These are phyloP conservation scores for Euryodendron excelsum DNA, from an alignment of 148 eudicot genomes.

Conservation along the genomic window DNA sequence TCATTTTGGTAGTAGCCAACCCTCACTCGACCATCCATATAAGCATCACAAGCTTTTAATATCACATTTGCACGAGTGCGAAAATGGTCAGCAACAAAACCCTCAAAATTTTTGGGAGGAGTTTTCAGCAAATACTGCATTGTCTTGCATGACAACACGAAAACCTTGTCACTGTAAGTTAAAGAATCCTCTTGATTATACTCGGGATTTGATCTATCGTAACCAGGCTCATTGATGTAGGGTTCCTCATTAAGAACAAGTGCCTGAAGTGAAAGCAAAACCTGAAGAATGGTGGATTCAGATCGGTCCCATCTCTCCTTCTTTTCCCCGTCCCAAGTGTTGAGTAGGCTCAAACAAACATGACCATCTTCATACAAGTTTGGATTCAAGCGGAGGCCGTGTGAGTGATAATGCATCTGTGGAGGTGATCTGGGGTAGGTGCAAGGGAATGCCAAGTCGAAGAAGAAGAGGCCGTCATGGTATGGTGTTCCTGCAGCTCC, in stretches of 20 bases:
- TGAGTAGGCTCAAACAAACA: conserved; percentile 61
- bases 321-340: conserved; percentile 54
- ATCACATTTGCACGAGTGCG: conserved; percentile 21
- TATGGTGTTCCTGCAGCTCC: too few species aligned
- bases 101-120: conserved; percentile 48
- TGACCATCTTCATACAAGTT: conserved; percentile 43
- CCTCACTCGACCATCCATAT: conserved; percentile 24
- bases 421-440: too few species aligned
- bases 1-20: conserved; percentile 25
- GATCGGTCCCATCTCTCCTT: conserved; percentile 36
- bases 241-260: conserved; percentile 22
- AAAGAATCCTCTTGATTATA: conserved; percentile 10
- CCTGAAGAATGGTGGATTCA: too few species aligned
- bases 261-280: too few species aligned
- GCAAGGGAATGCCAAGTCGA: too few species aligned
- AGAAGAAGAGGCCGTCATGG: too few species aligned
- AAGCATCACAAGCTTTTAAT: conserved; percentile 33
- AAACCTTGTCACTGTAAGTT: conserved; percentile 39
- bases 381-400: conserved; percentile 60
- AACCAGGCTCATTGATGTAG: conserved; percentile 55
- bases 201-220: conserved; percentile 7
- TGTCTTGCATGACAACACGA: conserved; percentile 43
- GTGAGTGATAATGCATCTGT: conserved; percentile 30
- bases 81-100: conserved; percentile 37
- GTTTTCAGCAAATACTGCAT: conserved; percentile 26